Conservation (phyloP, 495 filamentous ascomycete genomes). For the Talaromyces adpressus region DNA sequence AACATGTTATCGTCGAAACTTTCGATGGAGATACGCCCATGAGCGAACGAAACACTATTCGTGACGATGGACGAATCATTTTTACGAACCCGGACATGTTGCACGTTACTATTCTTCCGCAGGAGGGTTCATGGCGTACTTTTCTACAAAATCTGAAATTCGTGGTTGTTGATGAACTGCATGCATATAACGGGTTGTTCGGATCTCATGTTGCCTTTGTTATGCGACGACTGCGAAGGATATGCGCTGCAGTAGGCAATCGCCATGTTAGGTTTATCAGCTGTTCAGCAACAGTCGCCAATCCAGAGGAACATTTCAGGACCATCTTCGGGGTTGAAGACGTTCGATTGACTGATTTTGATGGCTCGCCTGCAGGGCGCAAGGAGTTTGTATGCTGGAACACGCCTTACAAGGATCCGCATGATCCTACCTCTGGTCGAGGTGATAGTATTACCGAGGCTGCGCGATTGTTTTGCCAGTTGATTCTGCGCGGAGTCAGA, state of each 20-base stretch:
- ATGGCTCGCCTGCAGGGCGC: constrained; percentile 85
- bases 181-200: constrained; percentile 94
- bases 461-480: constrained; percentile 80
- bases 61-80: constrained; percentile 86
- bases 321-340: constrained; percentile 84
- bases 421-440: constrained; percentile 78
- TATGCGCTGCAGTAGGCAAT: constrained; percentile 91
- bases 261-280: constrained; percentile 86
- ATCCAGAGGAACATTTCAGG: constrained; percentile 87
- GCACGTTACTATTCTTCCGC: constrained; percentile 87
- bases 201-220: constrained; percentile 91
- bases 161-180: constrained; percentile 85
- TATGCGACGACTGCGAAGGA: constrained; percentile 82
- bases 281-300: constrained; percentile 95
- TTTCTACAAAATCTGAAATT: constrained; percentile 87
- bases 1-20: constrained; percentile 75
- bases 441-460: constrained; percentile 78
- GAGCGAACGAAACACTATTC: constrained; percentile 65
- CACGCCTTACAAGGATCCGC: constrained; percentile 87
- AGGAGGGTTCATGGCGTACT: constrained; percentile 81
- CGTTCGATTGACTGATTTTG: constrained; percentile 76
- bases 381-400: constrained; percentile 99
- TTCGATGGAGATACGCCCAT: constrained; percentile 95
- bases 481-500: constrained; percentile 80
- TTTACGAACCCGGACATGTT: constrained; percentile 99